A percentile compares a stretch with the other conserved stretches of the same genome.
phyloP scores from a whole-genome alignment of 2,329 filamentous ascomycete species.

The Ophiostoma tasmaniense region DNA sequence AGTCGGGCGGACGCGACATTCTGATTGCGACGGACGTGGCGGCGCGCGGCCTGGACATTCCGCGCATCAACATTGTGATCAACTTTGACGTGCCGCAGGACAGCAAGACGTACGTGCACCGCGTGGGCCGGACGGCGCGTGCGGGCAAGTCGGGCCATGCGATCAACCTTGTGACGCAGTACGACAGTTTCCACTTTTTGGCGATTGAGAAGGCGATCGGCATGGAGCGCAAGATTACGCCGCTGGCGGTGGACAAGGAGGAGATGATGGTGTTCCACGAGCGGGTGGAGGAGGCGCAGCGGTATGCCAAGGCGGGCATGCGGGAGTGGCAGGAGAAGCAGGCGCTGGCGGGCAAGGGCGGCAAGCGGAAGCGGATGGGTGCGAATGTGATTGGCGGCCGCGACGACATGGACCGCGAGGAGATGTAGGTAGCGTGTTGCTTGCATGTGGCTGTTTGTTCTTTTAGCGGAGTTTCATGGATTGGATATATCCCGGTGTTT shows the following conservation, averaged over 20 bases:
- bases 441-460: background rate
- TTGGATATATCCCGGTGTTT: background rate
- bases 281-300: conserved; percentile 74
- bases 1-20: conserved; percentile 68
- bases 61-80: conserved; percentile 76
- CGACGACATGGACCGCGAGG: conserved; percentile 67
- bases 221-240: conserved; percentile 54
- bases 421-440: conserved; percentile 46
- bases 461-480: background rate
- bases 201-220: conserved; percentile 77
- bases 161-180: conserved; percentile 76
- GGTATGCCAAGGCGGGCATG: conserved; percentile 71
- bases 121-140: conserved; percentile 79
- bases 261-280: conserved; percentile 76
- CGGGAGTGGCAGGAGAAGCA: conserved; percentile 54
- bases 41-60: conserved; percentile 84
- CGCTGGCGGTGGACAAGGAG: conserved; percentile 61
- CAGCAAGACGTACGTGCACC: conserved; percentile 84
- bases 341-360: conserved; percentile 27
- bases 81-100: conserved; percentile 80
- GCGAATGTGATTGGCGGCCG: conserved; percentile 25
- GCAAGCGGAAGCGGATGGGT: conserved; percentile 40
- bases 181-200: conserved; percentile 72
- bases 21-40: conserved; percentile 93
- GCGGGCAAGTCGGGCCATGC: conserved; percentile 79